Percentiles rank a stretch among this genome's conserved stretches.
Evolutionary conservation across 1,284 basidiomycete species (phyloP).

Genomic region (Ceratobasidium sp.): DNA sequence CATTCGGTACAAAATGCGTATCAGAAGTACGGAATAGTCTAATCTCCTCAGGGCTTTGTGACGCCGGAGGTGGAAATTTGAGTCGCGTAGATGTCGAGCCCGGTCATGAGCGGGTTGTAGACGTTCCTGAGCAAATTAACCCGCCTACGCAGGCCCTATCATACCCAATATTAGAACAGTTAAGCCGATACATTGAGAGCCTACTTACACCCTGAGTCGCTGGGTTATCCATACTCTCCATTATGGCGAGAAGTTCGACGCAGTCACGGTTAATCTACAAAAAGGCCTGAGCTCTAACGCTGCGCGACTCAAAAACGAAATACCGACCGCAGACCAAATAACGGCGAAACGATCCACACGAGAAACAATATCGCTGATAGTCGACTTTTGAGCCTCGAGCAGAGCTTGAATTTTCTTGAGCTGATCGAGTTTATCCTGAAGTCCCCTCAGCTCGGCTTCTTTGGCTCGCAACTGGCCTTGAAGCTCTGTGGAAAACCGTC

Average conservation of each 20-base stretch:
- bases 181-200: neutral
- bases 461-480: neutral
- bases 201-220: neutral
- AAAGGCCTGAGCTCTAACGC: neutral
- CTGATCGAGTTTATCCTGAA: neutral
- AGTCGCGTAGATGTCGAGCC: neutral
- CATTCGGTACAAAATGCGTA: too few relatives aligned
- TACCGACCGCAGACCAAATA: neutral
- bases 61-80: neutral
- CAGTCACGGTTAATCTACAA: neutral
- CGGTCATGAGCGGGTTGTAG: neutral
- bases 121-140: neutral
- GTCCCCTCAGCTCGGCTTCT: neutral
- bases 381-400: conserved; percentile 3
- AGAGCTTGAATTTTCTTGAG: conserved; percentile 7
- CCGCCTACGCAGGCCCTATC: neutral
- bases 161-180: neutral
- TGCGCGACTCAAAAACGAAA: neutral
- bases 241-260: neutral
- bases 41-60: too few relatives aligned
- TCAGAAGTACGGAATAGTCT: too few relatives aligned
- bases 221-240: neutral
- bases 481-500: neutral
- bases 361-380: neutral
- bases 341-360: neutral